A percentile compares a stretch with the other conserved stretches of the same genome.
phyloP scores from a whole-genome alignment of 1,284 basidiomycete species.

The Rhodofomes roseus region DNA sequence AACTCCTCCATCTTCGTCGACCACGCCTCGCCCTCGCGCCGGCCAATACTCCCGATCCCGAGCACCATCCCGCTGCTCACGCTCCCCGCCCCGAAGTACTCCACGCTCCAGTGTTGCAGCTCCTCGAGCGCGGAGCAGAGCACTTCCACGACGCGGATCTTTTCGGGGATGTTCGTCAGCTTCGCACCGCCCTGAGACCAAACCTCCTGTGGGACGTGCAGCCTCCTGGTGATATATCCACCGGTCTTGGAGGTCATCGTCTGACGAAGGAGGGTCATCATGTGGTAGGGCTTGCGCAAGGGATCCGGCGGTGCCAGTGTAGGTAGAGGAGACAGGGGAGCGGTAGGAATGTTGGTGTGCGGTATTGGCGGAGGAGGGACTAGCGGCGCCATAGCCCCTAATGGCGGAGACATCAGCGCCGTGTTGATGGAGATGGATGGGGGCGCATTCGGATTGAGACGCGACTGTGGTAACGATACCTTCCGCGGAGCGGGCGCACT shows the following conservation, averaged over 20 bases:
- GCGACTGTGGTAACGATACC: conserved; percentile 51
- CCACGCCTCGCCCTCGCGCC: conserved; percentile 74
- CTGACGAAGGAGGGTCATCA: conserved; percentile 76
- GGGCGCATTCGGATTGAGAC: conserved; percentile 45
- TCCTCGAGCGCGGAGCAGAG: conserved; percentile 75
- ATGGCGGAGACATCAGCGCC: conserved; percentile 41
- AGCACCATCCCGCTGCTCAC: conserved; percentile 70
- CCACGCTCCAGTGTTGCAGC: conserved; percentile 60
- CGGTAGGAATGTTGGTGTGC: conserved; percentile 57
- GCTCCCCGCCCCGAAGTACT: conserved; percentile 73
- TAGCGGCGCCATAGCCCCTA: conserved; percentile 31
- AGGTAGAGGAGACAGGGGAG: conserved; percentile 72
- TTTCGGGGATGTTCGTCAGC: conserved; percentile 76
- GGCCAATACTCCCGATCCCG: conserved; percentile 65
- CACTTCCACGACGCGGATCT: conserved; percentile 81
- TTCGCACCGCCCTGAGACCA: conserved; percentile 91
- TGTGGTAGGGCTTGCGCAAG: conserved; percentile 85
- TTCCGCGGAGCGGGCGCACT: conserved; percentile 42
- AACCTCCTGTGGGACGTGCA: conserved; percentile 87
- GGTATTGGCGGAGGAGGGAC: conserved; percentile 50
- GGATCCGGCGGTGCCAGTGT: conserved; percentile 66
- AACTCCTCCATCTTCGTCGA: conserved; percentile 66
- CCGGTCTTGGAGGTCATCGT: conserved; percentile 85
- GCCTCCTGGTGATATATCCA: conserved; percentile 81
- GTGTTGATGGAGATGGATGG: conserved; percentile 50